Percentiles rank a stretch among this genome's conserved stretches.
phyloP scores from a whole-genome alignment of 345 rosid species.

The Salix brachista region DNA sequence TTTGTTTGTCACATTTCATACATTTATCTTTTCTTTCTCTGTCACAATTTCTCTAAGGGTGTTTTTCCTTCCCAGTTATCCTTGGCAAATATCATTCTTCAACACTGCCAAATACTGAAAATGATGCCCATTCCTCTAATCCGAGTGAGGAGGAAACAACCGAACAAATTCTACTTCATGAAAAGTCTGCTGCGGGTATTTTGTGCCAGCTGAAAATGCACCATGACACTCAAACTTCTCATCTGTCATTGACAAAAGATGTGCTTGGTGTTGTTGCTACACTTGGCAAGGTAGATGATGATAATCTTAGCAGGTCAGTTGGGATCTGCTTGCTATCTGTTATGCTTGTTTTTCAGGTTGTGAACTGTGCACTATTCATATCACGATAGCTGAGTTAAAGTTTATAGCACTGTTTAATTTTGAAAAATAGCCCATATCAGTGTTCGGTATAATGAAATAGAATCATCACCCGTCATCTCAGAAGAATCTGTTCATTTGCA shows the following conservation, averaged over 20 bases:
- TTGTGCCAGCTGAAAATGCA: slow-evolving; percentile 43
- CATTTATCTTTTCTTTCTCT: slow-evolving; percentile 1
- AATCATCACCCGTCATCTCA: background rate
- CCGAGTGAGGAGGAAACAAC: slow-evolving; percentile 55
- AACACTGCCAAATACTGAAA: slow-evolving; percentile 17
- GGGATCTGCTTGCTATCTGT: slow-evolving; percentile 9
- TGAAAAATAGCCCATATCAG: background rate
- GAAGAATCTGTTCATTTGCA: background rate
- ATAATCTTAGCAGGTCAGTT: slow-evolving; percentile 71
- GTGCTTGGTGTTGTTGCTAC: slow-evolving; percentile 74
- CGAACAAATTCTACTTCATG: slow-evolving; percentile 50
- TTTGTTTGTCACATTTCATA: background rate
- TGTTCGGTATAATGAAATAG: background rate
- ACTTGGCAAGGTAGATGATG: slow-evolving; percentile 74
- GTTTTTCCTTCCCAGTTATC: slow-evolving; percentile 40
- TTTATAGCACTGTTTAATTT: background rate
- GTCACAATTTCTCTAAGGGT: background rate
- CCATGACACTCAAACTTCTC: slow-evolving; percentile 41
- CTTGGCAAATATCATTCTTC: slow-evolving; percentile 59
- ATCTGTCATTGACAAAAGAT: slow-evolving; percentile 44
- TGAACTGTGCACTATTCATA: background rate
- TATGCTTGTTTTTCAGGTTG: background rate
- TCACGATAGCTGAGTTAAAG: background rate
- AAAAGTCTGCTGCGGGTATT: slow-evolving; percentile 76
- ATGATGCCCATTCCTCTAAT: slow-evolving; percentile 28